Conservation (phyloP, 345 rosid species). For the Toxicodendron radicans region DNA sequence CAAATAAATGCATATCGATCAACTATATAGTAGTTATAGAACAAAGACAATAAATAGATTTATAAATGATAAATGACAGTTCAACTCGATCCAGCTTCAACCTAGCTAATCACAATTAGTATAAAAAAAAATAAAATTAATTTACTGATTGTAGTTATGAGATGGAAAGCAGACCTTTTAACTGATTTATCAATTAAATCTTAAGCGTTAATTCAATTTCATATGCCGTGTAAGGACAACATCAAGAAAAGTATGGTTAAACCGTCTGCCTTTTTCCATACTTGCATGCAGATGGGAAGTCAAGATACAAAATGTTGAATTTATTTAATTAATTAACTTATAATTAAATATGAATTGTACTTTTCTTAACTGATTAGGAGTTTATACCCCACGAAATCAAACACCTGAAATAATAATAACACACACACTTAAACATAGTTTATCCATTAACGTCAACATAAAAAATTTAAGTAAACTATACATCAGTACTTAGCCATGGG, state of each 20-base stretch:
- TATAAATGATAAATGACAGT: constrained; percentile 16
- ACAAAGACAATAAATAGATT: constrained; percentile 20
- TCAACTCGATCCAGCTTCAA: constrained; percentile 10
- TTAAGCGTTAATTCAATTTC: constrained; percentile 29
- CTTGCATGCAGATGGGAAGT: constrained; percentile 53
- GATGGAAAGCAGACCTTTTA: constrained; percentile 23
- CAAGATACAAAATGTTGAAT: constrained; percentile 38
- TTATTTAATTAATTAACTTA: constrained; percentile 2
- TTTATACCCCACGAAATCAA: constrained; percentile 57
- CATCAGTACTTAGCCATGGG: constrained; percentile 15
- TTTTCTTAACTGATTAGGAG: constrained; percentile 53
- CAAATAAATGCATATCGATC: too few species aligned
- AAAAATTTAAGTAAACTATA: constrained; percentile 20
- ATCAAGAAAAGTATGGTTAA: constrained; percentile 48
- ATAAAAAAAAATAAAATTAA: background rate
- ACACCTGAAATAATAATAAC: constrained; percentile 20
- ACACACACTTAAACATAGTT: constrained; percentile 24
- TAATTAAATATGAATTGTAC: background rate
- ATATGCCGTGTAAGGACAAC: constrained; percentile 52
- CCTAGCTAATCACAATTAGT: background rate
- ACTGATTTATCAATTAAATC: constrained; percentile 14
- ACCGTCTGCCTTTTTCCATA: constrained; percentile 35
- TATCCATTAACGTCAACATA: constrained; percentile 29
- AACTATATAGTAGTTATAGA: constrained; percentile 30
- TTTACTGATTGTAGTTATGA: constrained; percentile 2